Base-by-base conservation (phyloP, 805 yeast species). In the Debaryomyces tyrocola region DNA sequence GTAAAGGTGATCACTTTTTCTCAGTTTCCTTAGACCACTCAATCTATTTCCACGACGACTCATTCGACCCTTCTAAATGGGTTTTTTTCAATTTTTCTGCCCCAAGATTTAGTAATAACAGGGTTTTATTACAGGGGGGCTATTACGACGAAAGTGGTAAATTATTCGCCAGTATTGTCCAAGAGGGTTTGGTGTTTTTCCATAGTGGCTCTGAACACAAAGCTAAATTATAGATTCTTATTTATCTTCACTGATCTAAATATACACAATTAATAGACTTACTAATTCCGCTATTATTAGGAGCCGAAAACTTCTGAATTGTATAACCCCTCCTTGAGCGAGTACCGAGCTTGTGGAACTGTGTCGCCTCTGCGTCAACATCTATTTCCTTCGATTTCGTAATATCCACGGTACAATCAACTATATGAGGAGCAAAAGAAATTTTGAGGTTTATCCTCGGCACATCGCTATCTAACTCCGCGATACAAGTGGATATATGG, bases 51-150 rank as follows among this genome's bases (percentile, higher is more conserved):
- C 73, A 68, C 48, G 72, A 68, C 43, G 69, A 62, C 42, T 58
- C 54, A 21, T 66, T 67, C 48, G 67, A 66, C 41, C 70, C 70
- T 7, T 58, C 59, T 11, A 51, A 63, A 6, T 68, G 73, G 73
- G 45, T 57, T 10, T 63, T 56, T 46, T 63, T 62, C 47, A 53
- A 50, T n/a, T 66, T 56, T 48, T 49, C 43, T 21, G 60, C 67
- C 1, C 69, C 69, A 5, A 52, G 69, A 33, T 57, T 62, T 40
- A 45, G 59, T 36, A 66, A 67, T 47, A 66, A 65, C 52, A 54
- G 72, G 34, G 72, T 57, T 7, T 46, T 65, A 33, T 49, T 65
- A 20, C 57, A 55, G 18, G 72, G 64, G 4, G 53, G 59, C 14
- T 66, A 66, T 52, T 67, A 63, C 51, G 60, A 64, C 37, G 45